These are phyloP conservation scores for Selaginella moellendorffii DNA, from an alignment of 75 land plant genomes.

Conservation along the genomic window DNA sequence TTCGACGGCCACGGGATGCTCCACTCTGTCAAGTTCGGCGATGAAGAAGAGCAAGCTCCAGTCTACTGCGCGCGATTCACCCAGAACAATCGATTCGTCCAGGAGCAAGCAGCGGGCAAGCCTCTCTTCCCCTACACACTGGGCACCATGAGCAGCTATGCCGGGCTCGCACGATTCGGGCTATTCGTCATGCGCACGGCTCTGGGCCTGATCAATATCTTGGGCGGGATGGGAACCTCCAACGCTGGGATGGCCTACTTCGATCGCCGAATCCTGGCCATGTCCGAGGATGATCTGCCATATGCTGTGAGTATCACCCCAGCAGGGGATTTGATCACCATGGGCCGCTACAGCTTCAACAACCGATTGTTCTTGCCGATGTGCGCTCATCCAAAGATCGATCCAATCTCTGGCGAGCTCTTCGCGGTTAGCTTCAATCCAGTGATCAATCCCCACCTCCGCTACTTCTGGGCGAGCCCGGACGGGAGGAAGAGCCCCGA, in stretches of 20 bases:
- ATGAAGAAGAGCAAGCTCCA: neutral
- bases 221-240: constrained; percentile 40
- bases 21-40: constrained; percentile 36
- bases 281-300: constrained; percentile 62
- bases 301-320: constrained; percentile 25
- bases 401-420: constrained; percentile 18
- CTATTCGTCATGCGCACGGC: constrained; percentile 19
- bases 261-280: constrained; percentile 32
- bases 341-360: constrained; percentile 18
- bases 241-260: constrained; percentile 45
- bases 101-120: constrained; percentile 28
- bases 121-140: constrained; percentile 37
- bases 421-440: constrained; percentile 42
- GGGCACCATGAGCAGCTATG: constrained; percentile 27
- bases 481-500: constrained; percentile 34
- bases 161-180: constrained; percentile 37
- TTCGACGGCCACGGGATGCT: constrained; percentile 93
- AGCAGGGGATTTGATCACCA: constrained; percentile 37
- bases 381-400: neutral
- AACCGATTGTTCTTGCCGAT: neutral
- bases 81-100: constrained; percentile 22
- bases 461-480: constrained; percentile 17
- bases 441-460: constrained; percentile 21
- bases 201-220: constrained; percentile 30
- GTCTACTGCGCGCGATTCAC: neutral